Evolutionary conservation across 345 rosid species (phyloP), one percentile per base, ranked within the genome.

Genomic region (Carallia pectinifolia): DNA sequence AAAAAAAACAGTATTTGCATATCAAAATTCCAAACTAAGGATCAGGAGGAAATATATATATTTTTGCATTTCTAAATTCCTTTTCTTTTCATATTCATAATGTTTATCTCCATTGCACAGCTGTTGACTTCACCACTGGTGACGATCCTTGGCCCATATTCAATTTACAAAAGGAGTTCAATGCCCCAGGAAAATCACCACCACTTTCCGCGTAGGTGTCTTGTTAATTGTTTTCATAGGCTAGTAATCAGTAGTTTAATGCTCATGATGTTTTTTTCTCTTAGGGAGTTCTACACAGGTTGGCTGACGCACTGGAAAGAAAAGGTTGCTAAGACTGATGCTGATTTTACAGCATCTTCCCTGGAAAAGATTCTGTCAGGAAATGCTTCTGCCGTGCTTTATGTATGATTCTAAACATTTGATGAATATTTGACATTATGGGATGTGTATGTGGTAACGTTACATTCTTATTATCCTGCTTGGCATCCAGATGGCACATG

Each of bases 221-320:
- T 44, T 67, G 29, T 19, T 62, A 13, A 15, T 5, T 18, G 30
- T 10, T 61, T n/a, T 36, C 18, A 44, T 17, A 61, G 23, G 60
- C 27, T 31, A 38, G 56, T n/a, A 40, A 61, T 68, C 53, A 12
- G 50, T 58, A 37, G 39, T 47, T 74, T 34, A 59, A 67, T 65
- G 59, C 60, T 71, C 44, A 48, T 65, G 27, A n/a, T 68, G 53
- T 7, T 76, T 30, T 54, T 6, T 56, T 66, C 48, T 76, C 78
- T 74, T 82, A 94, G 97, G 69, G 98, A 94, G 81, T 94, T 94
- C 65, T 94, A 94, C 62, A 94, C 98, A 19, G 98, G 98, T 40
- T 94, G 98, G 98, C 90, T 94, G 71, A 94, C 97, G 31, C 98
- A 94, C 58, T 94, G 98, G 98, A 89, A 97, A 29, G 94, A 94